Percentiles rank a stretch among this genome's conserved stretches.
phyloP scores from a whole-genome alignment of 371 early-diverging fungal genomes.

The Chytridiales sp. region DNA sequence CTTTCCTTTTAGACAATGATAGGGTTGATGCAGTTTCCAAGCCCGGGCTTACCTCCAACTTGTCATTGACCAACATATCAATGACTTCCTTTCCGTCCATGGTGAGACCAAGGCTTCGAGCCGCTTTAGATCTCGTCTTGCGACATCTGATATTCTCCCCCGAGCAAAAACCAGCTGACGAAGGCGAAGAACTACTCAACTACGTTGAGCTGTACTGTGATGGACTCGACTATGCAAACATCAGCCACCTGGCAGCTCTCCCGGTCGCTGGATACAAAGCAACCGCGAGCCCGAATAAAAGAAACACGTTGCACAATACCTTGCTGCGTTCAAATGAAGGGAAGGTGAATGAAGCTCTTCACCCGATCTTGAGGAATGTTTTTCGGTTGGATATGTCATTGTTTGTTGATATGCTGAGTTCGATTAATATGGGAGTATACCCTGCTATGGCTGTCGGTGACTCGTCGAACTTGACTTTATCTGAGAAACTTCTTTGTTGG shows the following conservation, averaged over 20 bases:
- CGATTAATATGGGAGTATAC: constrained; percentile 16
- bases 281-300: no score
- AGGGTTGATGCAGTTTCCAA: no score
- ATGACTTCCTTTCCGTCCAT: constrained; percentile 5
- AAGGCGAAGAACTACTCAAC: constrained; percentile 1
- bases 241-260: constrained; percentile 10
- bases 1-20: no score
- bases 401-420: constrained; percentile 20
- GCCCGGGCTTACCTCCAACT: no score
- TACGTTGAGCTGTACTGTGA: constrained; percentile 20
- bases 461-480: neutral
- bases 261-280: constrained; percentile 3
- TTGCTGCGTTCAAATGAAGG: no score
- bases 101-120: constrained; percentile 20
- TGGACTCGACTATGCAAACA: constrained; percentile 19
- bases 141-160: constrained; percentile 23
- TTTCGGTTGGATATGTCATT: constrained; percentile 25
- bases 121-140: constrained; percentile 22
- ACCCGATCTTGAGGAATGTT: constrained; percentile 21
- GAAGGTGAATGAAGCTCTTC: constrained; percentile 24
- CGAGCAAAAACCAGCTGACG: neutral
- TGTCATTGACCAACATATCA: neutral
- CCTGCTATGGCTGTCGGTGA: constrained; percentile 5
- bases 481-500: constrained; percentile 15
- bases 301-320: no score